These are phyloP conservation scores for Trametes polyzona DNA, from an alignment of 1,284 basidiomycete species.

Conservation along the genomic window DNA sequence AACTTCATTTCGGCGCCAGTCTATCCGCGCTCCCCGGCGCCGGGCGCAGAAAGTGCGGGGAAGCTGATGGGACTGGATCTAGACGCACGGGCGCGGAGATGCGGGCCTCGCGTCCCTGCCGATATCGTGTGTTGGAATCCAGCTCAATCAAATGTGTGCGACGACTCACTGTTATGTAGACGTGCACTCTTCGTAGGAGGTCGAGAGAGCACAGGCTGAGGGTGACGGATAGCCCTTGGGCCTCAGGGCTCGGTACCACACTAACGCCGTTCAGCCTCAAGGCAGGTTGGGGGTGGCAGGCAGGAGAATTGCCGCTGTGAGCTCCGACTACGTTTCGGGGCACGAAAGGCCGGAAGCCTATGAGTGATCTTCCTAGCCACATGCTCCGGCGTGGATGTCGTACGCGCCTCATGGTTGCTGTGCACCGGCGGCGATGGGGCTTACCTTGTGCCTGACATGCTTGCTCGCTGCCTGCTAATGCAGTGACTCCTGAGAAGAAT, in stretches of 20 bases:
- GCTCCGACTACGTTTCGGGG: not conserved
- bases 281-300: not conserved
- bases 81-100: too few relatives aligned
- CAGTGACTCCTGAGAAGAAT: too few relatives aligned
- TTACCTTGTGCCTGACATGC: not conserved
- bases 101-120: too few relatives aligned
- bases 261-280: too few relatives aligned
- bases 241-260: too few relatives aligned
- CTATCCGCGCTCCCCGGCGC: not conserved
- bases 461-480: not conserved
- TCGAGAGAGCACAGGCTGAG: too few relatives aligned
- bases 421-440: not conserved
- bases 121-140: too few relatives aligned
- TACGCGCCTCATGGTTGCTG: not conserved
- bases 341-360: not conserved
- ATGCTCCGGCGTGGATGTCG: not conserved
- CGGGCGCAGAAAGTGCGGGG: constrained; percentile 1
- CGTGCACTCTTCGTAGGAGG: too few relatives aligned
- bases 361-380: not conserved
- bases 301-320: not conserved
- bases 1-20: not conserved
- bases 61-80: not conserved
- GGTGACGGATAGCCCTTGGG: too few relatives aligned
- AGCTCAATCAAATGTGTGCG: too few relatives aligned
- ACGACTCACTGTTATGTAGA: too few relatives aligned